A percentile compares a stretch with the other conserved stretches of the same genome.
These are phyloP conservation scores for Collybia sp. DNA, from an alignment of 768 basidiomycete species.

Conservation along the genomic window DNA sequence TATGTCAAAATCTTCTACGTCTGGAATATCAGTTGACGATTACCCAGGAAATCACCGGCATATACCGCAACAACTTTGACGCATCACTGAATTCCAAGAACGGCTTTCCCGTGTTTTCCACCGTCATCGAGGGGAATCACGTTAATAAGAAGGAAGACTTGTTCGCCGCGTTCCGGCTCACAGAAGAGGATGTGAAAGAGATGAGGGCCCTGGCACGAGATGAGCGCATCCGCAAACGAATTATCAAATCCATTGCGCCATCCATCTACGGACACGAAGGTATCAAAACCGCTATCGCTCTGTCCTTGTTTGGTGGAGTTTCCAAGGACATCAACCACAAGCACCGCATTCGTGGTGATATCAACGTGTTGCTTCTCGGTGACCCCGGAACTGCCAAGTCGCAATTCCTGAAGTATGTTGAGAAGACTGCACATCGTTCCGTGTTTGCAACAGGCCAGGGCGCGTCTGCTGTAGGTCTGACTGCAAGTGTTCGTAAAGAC, in stretches of 20 bases:
- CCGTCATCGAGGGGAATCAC: constrained; percentile 96
- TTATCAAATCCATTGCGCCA: constrained; percentile 97
- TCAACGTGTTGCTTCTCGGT: constrained; percentile 92
- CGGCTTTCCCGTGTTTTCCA: constrained; percentile 99
- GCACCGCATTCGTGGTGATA: constrained; percentile 94
- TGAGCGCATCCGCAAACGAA: constrained; percentile 93
- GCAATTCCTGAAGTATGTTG: constrained; percentile 97
- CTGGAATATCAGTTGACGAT: constrained; percentile 6
- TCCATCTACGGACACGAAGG: constrained; percentile 99
- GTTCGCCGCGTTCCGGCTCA: constrained; percentile 96
- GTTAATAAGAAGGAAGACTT: constrained; percentile 99
- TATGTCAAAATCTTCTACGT: constrained; percentile 30
- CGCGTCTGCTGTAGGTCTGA: constrained; percentile 96
- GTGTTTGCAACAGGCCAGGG: constrained; percentile 99
- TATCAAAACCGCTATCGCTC: constrained; percentile 95
- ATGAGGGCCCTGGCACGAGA: constrained; percentile 86
- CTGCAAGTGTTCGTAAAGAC: constrained; percentile 98
- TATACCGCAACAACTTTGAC: constrained; percentile 99
- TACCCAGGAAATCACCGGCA: constrained; percentile 88
- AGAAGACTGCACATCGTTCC: constrained; percentile 96
- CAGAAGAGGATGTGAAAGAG: constrained; percentile 93
- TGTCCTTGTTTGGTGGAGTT: constrained; percentile 93
- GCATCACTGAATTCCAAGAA: constrained; percentile 98
- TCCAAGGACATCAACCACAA: constrained; percentile 96
- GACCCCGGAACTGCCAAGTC: constrained; percentile 99